These are phyloP conservation scores for Pluteus cervinus DNA, from an alignment of 768 basidiomycete genomes.

Conservation along the genomic window DNA sequence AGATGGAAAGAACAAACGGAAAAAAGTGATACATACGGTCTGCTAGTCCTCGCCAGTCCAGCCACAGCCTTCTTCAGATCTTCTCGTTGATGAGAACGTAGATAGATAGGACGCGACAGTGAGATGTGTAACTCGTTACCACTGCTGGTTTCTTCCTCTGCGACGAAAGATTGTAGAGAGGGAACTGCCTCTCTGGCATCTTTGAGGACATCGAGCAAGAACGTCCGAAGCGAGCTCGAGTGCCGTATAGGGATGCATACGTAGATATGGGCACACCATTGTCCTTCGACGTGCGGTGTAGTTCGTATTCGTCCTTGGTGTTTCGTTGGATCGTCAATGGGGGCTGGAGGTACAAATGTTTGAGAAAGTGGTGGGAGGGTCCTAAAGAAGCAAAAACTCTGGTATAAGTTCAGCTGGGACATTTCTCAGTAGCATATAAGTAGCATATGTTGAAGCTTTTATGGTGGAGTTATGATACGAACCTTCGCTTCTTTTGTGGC, in stretches of 20 bases:
- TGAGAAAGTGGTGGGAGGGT: constrained; percentile 58
- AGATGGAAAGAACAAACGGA: not conserved
- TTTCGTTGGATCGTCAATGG: constrained; percentile 65
- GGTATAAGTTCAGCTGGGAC: too few relatives aligned
- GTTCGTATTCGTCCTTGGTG: constrained; percentile 83
- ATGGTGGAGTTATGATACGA: too few relatives aligned
- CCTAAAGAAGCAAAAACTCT: constrained; percentile 22
- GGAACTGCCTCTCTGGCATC: constrained; percentile 41
- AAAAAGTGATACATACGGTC: constrained; percentile 33
- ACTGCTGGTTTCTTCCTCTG: constrained; percentile 9
- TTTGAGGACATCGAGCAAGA: constrained; percentile 39
- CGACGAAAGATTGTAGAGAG: constrained; percentile 28
- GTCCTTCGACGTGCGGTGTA: constrained; percentile 79
- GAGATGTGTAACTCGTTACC: constrained; percentile 71
- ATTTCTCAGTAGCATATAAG: too few relatives aligned
- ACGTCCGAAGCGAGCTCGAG: constrained; percentile 34
- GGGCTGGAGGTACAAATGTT: constrained; percentile 38
- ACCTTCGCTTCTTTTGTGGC: too few relatives aligned
- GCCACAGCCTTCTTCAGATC: constrained; percentile 62
- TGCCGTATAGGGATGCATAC: constrained; percentile 48
- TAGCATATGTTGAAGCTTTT: too few relatives aligned
- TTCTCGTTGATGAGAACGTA: constrained; percentile 75
- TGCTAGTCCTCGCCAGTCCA: constrained; percentile 36
- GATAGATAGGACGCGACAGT: constrained; percentile 73
- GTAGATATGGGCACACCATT: constrained; percentile 78